These are phyloP conservation scores for Suillus discolor DNA, from an alignment of 768 basidiomycete species.

Conservation along the genomic window DNA sequence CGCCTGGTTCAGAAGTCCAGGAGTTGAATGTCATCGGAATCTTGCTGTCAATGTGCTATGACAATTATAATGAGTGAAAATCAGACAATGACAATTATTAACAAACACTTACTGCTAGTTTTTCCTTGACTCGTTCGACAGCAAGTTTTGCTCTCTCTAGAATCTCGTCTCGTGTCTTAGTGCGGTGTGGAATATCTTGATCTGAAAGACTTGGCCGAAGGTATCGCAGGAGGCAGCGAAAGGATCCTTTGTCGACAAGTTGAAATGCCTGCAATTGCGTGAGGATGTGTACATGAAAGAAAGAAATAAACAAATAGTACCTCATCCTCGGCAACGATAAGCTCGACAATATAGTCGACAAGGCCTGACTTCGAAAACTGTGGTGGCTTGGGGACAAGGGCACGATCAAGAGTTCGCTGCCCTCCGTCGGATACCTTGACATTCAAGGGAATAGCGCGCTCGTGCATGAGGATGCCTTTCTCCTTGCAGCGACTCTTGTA, in stretches of 20 bases:
- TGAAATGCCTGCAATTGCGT: constrained; percentile 1
- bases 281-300: not conserved
- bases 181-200: not conserved
- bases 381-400: constrained; percentile 3
- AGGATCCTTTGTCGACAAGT: constrained; percentile 1
- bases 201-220: not conserved
- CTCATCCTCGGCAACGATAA: constrained; percentile 2
- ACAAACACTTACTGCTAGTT: not conserved
- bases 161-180: not conserved
- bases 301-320: not conserved
- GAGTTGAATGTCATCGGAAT: constrained; percentile 13
- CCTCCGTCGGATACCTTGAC: not conserved
- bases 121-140: no score
- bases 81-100: not conserved
- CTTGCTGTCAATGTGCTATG: constrained; percentile 1
- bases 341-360: constrained; percentile 6
- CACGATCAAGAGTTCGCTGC: constrained; percentile 1
- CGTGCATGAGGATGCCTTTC: not conserved
- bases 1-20: constrained; percentile 15
- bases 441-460: constrained; percentile 1
- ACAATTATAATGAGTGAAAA: constrained; percentile 1
- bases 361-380: constrained; percentile 5
- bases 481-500: constrained; percentile 5
- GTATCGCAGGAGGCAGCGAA: not conserved
- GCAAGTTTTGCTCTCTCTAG: not conserved